Evolutionary conservation across 345 rosid species (phyloP), one percentile per base, ranked within the genome.

Genomic region (Melaleuca alternifolia): DNA sequence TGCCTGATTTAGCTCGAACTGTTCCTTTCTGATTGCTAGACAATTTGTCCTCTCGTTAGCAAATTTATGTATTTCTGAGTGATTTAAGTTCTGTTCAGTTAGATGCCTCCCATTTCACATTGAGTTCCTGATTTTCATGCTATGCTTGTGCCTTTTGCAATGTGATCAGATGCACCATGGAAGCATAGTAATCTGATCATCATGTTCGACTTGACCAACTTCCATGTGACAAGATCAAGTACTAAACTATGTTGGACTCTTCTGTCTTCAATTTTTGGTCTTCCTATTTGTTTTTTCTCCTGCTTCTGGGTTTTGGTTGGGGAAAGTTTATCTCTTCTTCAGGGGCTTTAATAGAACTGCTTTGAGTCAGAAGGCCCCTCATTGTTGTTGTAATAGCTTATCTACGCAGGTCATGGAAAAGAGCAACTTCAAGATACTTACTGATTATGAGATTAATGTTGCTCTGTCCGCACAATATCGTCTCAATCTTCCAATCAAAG

Each of bases 391-490:
- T 51, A 18, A 46, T 87, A 20, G 20, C 33, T 11, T 33, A 82
- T n/a, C 50, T 86, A 7, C 46, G 18, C 90, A 96, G 97, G 93
- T 95, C 54, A 93, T 94, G 98, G 93, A 94, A 16, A 93, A 94
- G 89, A 94, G 98, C 89, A 95, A 95, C 88, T 96, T 96, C 89
- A 94, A 92, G 90, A 90, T 95, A 56, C 86, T 90, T 61, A 91
- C 93, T 9, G 91, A 93, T 59, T 93, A 92, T 13, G 98, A 95
- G 89, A 90, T 95, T 86, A 92, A 92, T 52, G 88, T 96, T 86
- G 98, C 98, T 24, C 92, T 88, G 75, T 90, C 96, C 44, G 96
- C 91, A 75, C 97, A 96, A 41, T 96, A 96, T 87, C 95, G 92
- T 61, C 91, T 94, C 76, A 95, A 95, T 92, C 95, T 96, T 59